A percentile compares a stretch with the other conserved stretches of the same genome.
These are phyloP conservation scores for Blastobotrys mokoenaii DNA, from an alignment of 805 yeast genomes.

Conservation along the genomic window DNA sequence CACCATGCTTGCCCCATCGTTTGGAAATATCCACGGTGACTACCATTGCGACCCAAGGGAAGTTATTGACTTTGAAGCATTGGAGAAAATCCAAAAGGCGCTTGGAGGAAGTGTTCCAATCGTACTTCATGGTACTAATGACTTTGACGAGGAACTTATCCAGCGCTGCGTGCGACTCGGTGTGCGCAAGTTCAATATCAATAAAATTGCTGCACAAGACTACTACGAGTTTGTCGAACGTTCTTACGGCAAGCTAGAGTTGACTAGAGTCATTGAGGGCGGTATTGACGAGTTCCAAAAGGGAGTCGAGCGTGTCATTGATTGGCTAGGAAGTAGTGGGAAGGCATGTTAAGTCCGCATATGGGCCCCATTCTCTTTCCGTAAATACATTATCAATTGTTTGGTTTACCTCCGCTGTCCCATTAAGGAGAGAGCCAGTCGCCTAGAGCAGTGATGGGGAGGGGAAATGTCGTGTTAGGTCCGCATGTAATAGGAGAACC, in stretches of 20 bases:
- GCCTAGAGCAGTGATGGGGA: too few relatives aligned
- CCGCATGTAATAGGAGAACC: too few relatives aligned
- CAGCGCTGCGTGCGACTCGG: conserved; percentile 24
- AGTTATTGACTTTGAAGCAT: conserved; percentile 23
- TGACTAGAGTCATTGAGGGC: conserved; percentile 26
- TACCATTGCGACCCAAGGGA: conserved; percentile 30
- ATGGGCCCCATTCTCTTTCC: too few relatives aligned
- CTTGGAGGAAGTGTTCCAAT: conserved; percentile 14
- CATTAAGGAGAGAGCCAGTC: too few relatives aligned
- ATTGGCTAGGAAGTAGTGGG: conserved; percentile 24
- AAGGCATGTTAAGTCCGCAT: conserved; percentile 14
- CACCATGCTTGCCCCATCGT: conserved; percentile 32
- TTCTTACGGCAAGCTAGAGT: conserved; percentile 20
- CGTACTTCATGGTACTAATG: conserved; percentile 33
- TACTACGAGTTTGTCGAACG: conserved; percentile 22
- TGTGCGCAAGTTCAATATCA: conserved; percentile 30
- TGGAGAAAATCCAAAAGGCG: conserved; percentile 15
- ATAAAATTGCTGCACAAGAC: conserved; percentile 26
- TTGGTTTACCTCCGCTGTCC: too few relatives aligned
- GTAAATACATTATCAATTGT: too few relatives aligned
- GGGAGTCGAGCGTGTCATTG: conserved; percentile 27
- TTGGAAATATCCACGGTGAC: conserved; percentile 34
- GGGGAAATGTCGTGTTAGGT: too few relatives aligned
- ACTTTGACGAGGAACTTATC: conserved; percentile 25
- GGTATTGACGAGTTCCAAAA: conserved; percentile 20